Evolutionary conservation across 352 stramenopile genomes (phyloP).

Genomic region (Pythium biforme): DNA sequence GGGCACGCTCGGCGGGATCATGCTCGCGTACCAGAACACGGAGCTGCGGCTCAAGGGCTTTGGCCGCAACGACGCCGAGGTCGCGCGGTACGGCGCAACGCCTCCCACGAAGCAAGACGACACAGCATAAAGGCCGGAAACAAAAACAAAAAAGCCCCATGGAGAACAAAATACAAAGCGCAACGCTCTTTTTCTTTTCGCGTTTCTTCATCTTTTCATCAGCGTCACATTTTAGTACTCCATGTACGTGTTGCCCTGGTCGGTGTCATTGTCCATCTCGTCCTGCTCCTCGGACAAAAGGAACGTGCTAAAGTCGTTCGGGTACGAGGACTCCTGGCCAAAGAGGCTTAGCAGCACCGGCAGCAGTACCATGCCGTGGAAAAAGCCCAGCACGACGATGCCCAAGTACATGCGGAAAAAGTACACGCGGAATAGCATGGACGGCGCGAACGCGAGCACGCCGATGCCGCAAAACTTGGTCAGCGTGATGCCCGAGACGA

Average conservation of each 20-base stretch:
- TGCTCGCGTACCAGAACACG: conserved; percentile 82
- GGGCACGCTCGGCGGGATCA: conserved; percentile 48
- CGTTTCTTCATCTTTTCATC: neutral
- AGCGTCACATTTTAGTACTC: conserved; percentile 16
- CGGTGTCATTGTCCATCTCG: conserved; percentile 47
- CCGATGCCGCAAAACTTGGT: conserved; percentile 91
- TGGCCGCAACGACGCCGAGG: conserved; percentile 68
- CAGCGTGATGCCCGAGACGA: conserved; percentile 91
- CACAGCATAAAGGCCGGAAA: conserved; percentile 10
- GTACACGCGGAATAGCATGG: conserved; percentile 90
- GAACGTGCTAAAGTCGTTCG: conserved; percentile 70
- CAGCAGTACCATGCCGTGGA: conserved; percentile 81
- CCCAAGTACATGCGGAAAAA: conserved; percentile 93
- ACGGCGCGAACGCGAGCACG: conserved; percentile 88
- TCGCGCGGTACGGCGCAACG: conserved; percentile 44
- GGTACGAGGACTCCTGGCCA: conserved; percentile 45
- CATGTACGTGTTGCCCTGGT: conserved; percentile 14
- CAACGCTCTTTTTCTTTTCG: neutral
- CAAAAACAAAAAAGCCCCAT: neutral
- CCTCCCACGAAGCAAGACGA: neutral
- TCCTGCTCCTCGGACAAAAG: conserved; percentile 69
- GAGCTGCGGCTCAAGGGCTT: conserved; percentile 75
- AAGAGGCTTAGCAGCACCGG: conserved; percentile 79
- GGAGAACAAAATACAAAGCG: neutral
- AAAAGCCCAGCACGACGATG: conserved; percentile 84